Base-by-base conservation (phyloP, 257 asterid genomes). In the Nicotiana tabacum region DNA sequence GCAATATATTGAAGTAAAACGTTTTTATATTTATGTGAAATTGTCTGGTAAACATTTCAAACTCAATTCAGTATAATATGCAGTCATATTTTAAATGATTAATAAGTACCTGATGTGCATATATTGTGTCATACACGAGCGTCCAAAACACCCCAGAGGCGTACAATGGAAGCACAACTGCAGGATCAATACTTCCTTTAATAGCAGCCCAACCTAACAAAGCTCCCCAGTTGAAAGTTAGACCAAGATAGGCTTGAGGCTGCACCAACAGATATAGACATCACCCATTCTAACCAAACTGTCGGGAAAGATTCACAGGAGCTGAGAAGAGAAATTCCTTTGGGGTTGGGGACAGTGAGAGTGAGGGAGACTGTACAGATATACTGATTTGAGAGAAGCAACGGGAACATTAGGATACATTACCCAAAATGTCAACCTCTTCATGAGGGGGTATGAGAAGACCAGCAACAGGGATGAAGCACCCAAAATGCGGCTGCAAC, bases 241-340 rank as follows among this genome's bases (percentile, higher is more conserved):
- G 81, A 27, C 99, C 98, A 32, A 95, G 97, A 86, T 83, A 94
- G 77, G 99, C 99, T 89, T 95, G 99, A 68, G 99, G 98, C 99
- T 95, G 97, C 90, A 90, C 66, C 74, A 78, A 81, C 70, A 83
- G 53, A 76, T 39, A 81, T 33, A 69, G 15, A 87, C 66, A 66
- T 84, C 80, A 68, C 67, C 58, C 51, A 72, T 78, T 82, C 69
- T 7, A 72, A 51, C 46, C 48, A 82, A 78, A 77, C 58, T 30
- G 56, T 46, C 17, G 43, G 43, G 3, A 77, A n/a, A 77, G 51
- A 72, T 72, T 35, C 78, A 70, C 78, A 70, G 15, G 6, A 76
- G 16, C 64, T 51, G 80, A 29, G 64, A 76, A 76, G 15, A 58
- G 62, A 48, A 27, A 35, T 74, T 33, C 80, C 64, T 51, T 74